These are phyloP conservation scores for Exophiala mesophila DNA, from an alignment of 2,329 filamentous ascomycete species.

Conservation along the genomic window DNA sequence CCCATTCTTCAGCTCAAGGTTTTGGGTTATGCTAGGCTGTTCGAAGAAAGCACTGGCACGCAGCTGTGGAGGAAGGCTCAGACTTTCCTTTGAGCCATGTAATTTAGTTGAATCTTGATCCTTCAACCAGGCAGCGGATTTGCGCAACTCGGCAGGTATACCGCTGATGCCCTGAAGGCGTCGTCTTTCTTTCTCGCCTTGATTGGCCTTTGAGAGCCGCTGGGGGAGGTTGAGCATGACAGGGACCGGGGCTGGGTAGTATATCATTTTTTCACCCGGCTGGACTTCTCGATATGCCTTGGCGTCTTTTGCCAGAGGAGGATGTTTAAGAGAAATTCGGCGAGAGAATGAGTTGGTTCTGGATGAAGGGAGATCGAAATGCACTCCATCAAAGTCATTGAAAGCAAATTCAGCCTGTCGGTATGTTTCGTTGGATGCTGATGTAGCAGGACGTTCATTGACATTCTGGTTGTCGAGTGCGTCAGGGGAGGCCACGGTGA, in stretches of 20 bases:
- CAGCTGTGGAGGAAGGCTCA: slow-evolving; percentile 70
- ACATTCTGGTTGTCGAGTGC: slow-evolving; percentile 8
- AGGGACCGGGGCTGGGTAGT: slow-evolving; percentile 91
- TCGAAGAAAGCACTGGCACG: slow-evolving; percentile 93
- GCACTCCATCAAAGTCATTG: slow-evolving; percentile 48
- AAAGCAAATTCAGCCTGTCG: slow-evolving; percentile 40
- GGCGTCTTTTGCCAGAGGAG: slow-evolving; percentile 37
- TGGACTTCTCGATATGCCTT: slow-evolving; percentile 37
- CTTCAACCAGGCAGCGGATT: slow-evolving; percentile 47
- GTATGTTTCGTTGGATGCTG: slow-evolving; percentile 43
- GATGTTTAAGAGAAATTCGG: slow-evolving; percentile 35
- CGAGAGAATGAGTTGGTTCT: slow-evolving; percentile 25
- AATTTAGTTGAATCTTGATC: slow-evolving; percentile 26
- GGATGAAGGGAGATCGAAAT: slow-evolving; percentile 32
- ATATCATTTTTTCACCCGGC: slow-evolving; percentile 78
- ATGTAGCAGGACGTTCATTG: slow-evolving; percentile 33
- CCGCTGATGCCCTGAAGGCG: slow-evolving; percentile 67
- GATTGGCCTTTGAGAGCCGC: slow-evolving; percentile 69
- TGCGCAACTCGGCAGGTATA: slow-evolving; percentile 52
- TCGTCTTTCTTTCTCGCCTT: slow-evolving; percentile 61
- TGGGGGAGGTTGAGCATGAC: slow-evolving; percentile 89
- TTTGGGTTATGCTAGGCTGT: slow-evolving; percentile 51
- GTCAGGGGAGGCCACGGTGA: slow-evolving; percentile 5
- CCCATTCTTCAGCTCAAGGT: slow-evolving; percentile 60
- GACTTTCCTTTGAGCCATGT: slow-evolving; percentile 9